Percentiles rank a stretch among this genome's conserved stretches.
Conservation (phyloP, 495 filamentous ascomycete species). For the Xylaria scruposa region DNA sequence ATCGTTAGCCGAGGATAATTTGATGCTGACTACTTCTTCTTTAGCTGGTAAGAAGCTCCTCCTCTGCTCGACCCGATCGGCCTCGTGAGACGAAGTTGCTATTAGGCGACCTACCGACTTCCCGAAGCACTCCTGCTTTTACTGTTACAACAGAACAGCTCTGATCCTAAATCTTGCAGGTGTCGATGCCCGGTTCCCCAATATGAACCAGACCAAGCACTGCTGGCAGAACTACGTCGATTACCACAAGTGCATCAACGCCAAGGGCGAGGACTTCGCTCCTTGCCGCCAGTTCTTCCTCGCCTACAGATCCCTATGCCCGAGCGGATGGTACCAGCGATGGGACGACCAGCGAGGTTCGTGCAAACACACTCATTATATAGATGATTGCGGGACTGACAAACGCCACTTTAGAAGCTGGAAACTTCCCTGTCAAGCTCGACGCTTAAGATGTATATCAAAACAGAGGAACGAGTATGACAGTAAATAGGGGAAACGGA, state of each 20-base stretch:
- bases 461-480: conserved; percentile 22
- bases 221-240: conserved; percentile 99
- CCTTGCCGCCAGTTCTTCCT: conserved; percentile 99
- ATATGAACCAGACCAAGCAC: conserved; percentile 91
- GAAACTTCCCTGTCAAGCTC: conserved; percentile 83
- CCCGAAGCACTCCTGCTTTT: not conserved
- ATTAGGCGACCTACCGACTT: conserved; percentile 20
- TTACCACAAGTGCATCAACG: conserved; percentile 98
- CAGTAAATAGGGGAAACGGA: conserved; percentile 13
- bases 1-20: conserved; percentile 30
- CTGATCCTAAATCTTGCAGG: conserved; percentile 58
- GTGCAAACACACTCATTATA: conserved; percentile 42
- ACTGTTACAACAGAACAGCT: not conserved
- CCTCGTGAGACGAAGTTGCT: conserved; percentile 21
- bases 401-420: conserved; percentile 67
- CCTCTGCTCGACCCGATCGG: conserved; percentile 19
- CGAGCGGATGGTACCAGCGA: conserved; percentile 88
- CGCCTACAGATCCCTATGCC: conserved; percentile 96
- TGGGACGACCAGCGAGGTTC: conserved; percentile 98
- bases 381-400: conserved; percentile 32
- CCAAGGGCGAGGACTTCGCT: conserved; percentile 98
- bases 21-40: conserved; percentile 36
- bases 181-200: conserved; percentile 98
- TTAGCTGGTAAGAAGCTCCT: conserved; percentile 56
- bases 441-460: conserved; percentile 52